A percentile compares a stretch with the other conserved stretches of the same genome.
phyloP scores from a whole-genome alignment of 2,329 filamentous ascomycete species.

The Monilinia laxa region DNA sequence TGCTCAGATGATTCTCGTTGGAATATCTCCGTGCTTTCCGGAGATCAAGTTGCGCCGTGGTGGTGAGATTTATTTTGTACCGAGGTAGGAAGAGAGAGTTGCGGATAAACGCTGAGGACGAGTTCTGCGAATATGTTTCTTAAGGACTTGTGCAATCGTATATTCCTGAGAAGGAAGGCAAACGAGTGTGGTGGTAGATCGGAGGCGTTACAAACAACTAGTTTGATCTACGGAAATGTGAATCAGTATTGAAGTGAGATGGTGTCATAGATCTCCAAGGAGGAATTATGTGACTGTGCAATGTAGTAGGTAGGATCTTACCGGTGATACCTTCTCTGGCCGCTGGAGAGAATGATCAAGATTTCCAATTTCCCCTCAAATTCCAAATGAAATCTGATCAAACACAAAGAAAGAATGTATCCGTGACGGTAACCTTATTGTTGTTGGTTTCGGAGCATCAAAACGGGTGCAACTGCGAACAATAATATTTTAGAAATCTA shows the following conservation, averaged over 20 bases:
- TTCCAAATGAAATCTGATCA: not conserved
- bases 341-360: constrained; percentile 11
- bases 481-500: constrained; percentile 6
- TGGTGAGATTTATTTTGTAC: not conserved
- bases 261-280: not conserved
- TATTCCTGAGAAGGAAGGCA: not conserved
- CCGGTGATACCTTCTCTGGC: constrained; percentile 8
- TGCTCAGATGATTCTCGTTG: constrained; percentile 1
- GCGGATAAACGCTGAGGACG: not conserved
- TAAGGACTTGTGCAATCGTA: not conserved
- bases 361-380: not conserved
- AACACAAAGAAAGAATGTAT: constrained; percentile 7
- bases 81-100: not conserved
- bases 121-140: not conserved
- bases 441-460: constrained; percentile 11
- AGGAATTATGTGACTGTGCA: constrained; percentile 12
- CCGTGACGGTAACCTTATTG: constrained; percentile 8
- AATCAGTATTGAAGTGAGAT: constrained; percentile 16
- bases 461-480: constrained; percentile 6
- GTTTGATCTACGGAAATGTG: constrained; percentile 12
- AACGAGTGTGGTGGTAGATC: constrained; percentile 4
- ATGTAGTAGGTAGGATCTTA: constrained; percentile 10
- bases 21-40: constrained; percentile 8
- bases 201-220: not conserved
- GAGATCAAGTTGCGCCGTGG: not conserved